These are phyloP conservation scores for Scalesia atractyloides DNA, from an alignment of 129 eudicot species.

Conservation along the genomic window DNA sequence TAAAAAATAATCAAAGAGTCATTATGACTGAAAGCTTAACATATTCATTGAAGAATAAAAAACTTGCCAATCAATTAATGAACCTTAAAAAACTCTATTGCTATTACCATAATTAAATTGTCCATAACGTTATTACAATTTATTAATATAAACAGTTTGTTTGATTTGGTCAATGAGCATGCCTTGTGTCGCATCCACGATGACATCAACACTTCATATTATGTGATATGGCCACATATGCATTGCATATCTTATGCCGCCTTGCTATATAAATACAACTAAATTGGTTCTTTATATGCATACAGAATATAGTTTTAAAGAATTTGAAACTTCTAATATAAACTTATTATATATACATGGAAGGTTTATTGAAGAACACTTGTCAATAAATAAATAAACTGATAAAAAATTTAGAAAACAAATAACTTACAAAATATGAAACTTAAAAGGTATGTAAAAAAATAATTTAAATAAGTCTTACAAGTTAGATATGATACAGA, in stretches of 20 bases:
- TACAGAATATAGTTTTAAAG: background rate
- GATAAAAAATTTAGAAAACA: no score
- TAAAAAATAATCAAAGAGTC: background rate
- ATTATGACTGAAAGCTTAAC: no score
- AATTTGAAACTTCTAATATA: background rate
- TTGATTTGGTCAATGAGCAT: conserved; percentile 10
- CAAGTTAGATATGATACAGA: no score
- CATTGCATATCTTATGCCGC: background rate
- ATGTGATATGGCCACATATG: background rate
- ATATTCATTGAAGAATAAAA: no score
- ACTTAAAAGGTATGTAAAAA: no score
- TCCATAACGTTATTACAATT: background rate
- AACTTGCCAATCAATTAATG: background rate
- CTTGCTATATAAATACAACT: background rate
- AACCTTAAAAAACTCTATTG: background rate
- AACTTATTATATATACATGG: background rate
- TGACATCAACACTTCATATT: background rate
- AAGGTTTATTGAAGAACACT: no score
- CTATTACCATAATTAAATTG: background rate
- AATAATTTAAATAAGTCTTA: no score
- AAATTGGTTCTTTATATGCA: background rate
- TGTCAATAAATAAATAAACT: no score
- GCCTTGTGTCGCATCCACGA: conserved; percentile 1
- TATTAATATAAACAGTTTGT: background rate
- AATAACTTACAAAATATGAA: no score